phyloP scores from a whole-genome alignment of 495 filamentous ascomycete species.

The Lasiosphaeriaceae sp. region DNA sequence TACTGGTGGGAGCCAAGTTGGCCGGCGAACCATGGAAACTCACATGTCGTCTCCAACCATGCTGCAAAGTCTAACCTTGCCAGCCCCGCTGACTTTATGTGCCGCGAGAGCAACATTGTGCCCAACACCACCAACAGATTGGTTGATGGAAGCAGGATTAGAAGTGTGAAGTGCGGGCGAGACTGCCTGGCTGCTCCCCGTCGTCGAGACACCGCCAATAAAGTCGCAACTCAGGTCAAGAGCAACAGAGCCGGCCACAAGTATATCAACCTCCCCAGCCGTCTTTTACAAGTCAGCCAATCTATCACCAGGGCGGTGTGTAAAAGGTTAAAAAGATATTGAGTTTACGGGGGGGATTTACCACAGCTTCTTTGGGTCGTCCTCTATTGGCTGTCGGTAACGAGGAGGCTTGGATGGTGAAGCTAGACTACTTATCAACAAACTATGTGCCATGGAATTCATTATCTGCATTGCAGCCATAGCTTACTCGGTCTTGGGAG shows the following conservation, averaged over 20 bases:
- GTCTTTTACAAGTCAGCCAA: slow-evolving; percentile 5
- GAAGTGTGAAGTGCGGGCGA: slow-evolving; percentile 71
- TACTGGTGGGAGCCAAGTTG: not conserved
- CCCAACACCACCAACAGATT: slow-evolving; percentile 91
- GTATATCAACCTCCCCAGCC: slow-evolving; percentile 49
- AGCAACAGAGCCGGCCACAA: slow-evolving; percentile 86
- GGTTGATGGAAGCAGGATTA: slow-evolving; percentile 74
- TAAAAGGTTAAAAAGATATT: not conserved
- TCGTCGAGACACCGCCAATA: slow-evolving; percentile 31
- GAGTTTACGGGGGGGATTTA: not conserved
- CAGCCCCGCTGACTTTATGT: slow-evolving; percentile 44
- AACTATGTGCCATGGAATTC: not conserved
- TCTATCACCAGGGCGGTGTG: not conserved
- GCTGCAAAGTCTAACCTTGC: slow-evolving; percentile 63
- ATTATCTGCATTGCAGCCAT: not conserved
- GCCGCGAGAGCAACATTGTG: slow-evolving; percentile 84
- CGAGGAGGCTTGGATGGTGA: slow-evolving; percentile 5
- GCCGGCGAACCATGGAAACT: slow-evolving; percentile 13
- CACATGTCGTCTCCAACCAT: slow-evolving; percentile 70
- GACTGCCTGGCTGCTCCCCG: slow-evolving; percentile 4
- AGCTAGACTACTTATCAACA: slow-evolving; percentile 3
- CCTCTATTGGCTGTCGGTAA: not conserved
- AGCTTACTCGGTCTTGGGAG: slow-evolving; percentile 9
- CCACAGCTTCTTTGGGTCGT: not conserved
- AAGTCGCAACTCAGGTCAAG: slow-evolving; percentile 82